These are phyloP conservation scores for Omphalotus guepiniiformis DNA, from an alignment of 768 basidiomycete genomes.

Conservation along the genomic window DNA sequence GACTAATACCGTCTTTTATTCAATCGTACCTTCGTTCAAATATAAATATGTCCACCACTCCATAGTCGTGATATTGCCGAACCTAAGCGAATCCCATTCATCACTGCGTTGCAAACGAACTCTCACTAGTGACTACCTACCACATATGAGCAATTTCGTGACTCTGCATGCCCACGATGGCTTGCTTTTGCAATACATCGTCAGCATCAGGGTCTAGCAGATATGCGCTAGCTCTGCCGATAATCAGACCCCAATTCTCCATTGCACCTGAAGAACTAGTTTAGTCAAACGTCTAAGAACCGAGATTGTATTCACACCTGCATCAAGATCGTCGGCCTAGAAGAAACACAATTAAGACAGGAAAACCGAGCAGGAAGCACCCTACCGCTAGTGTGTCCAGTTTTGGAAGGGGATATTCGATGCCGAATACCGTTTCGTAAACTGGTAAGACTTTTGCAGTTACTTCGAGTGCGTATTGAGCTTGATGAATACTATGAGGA, in stretches of 20 bases:
- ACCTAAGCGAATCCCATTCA: conserved; percentile 41
- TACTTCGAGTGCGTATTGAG: conserved; percentile 83
- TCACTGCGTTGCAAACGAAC: conserved; percentile 14
- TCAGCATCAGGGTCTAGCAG: conserved; percentile 74
- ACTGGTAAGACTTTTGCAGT: conserved; percentile 77
- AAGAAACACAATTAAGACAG: conserved; percentile 3
- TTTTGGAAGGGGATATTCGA: conserved; percentile 91
- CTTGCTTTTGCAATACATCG: conserved; percentile 71
- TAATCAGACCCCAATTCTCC: conserved; percentile 96
- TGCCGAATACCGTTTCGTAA: conserved; percentile 91
- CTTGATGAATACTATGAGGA: conserved; percentile 76
- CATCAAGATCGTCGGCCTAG: conserved; percentile 83
- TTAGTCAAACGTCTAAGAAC: neutral
- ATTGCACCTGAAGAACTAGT: conserved; percentile 71
- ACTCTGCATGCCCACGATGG: conserved; percentile 71
- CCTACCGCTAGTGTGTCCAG: conserved; percentile 85
- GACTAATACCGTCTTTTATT: neutral
- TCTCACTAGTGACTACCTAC: conserved; percentile 26
- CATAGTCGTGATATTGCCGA: conserved; percentile 93
- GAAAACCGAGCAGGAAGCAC: conserved; percentile 6
- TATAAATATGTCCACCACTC: conserved; percentile 88
- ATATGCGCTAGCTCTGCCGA: conserved; percentile 79
- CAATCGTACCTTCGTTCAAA: conserved; percentile 61
- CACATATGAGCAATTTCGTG: conserved; percentile 90
- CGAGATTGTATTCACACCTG: conserved; percentile 39